phyloP scores from a whole-genome alignment of 257 asterid species.

The Agastache rugosa region DNA sequence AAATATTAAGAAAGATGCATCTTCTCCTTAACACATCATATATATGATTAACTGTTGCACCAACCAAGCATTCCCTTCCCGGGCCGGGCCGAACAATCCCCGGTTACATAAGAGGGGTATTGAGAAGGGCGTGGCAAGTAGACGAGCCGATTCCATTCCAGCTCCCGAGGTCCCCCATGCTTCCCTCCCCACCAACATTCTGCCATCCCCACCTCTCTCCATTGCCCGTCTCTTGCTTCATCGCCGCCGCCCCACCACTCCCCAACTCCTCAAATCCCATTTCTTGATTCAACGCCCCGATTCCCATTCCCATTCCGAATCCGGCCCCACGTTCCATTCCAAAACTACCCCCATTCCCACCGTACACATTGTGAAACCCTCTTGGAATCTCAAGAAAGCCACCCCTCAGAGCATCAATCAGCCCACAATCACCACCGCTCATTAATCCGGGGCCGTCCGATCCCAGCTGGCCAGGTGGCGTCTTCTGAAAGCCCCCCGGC shows the following conservation, averaged over 20 bases:
- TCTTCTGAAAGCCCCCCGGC: neutral
- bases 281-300: conserved; percentile 38
- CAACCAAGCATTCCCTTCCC: neutral
- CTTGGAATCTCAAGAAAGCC: conserved; percentile 49
- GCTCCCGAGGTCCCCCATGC: conserved; percentile 45
- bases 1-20: neutral
- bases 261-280: conserved; percentile 48
- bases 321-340: conserved; percentile 36
- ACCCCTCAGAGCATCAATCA: conserved; percentile 47
- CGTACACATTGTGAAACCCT: conserved; percentile 46
- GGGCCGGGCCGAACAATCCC: neutral
- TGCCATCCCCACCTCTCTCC: conserved; percentile 67
- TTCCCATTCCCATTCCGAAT: conserved; percentile 36
- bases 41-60: neutral
- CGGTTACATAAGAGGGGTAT: conserved; percentile 68
- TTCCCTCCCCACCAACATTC: conserved; percentile 42
- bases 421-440: neutral
- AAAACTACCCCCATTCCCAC: conserved; percentile 35
- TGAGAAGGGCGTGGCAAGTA: conserved; percentile 73
- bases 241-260: conserved; percentile 23
- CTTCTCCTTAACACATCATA: neutral
- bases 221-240: conserved; percentile 62
- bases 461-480: neutral
- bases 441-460: conserved; percentile 26
- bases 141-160: conserved; percentile 67